Base-by-base conservation (phyloP, 2,329 filamentous ascomycete species). In the Teratosphaeria epicoccoides region DNA sequence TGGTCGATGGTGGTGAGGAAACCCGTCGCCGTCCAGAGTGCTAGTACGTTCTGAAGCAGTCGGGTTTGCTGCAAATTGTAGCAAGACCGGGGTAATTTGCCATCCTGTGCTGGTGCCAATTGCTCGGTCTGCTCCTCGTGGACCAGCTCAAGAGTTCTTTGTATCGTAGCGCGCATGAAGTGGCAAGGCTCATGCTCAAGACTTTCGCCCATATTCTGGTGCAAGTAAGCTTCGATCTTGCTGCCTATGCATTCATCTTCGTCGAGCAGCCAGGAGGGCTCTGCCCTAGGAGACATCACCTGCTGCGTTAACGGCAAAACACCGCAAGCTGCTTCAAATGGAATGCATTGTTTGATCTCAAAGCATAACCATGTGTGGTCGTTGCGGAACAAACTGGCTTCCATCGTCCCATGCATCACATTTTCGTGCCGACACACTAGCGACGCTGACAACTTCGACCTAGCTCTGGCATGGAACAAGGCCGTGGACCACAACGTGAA, bases 1-100 rank as follows among this genome's bases (percentile, higher is more conserved):
- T 73, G 69, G 3, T 55, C 26, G 9, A 56, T 46, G 20, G 44
- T 73, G n/a, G 74, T 73, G 14, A 82, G 70, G 45, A 81, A 71
- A 37, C 73, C 71, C 6, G 78, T 81, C 12, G 74, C 72, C 25
- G 76, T 71, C 77, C 78, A 82, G 4, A 82, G 68, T 56, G 81
- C 76, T 46, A 81, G 64, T 2, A 73, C 72, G 43, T 76, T 73
- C 17, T 72, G 66, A 11, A 81, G 65, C 9, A 80, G 66, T 14
- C 66, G 63, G 14, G 33, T 17, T 57, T 78, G 74, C 63, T 73
- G 56, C 12, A 63, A 37, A 24, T 46, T 58, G 47, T 61, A 62
- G 44, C 56, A 58, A 10, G 61, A 56, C 22, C 61, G 51, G 11
- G n/a, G 33, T 4, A 17, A 4, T 17, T 40, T 40, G 33, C 20